Evolutionary conservation across 106 monocot species (phyloP).

Genomic region (Gastrodia elata): DNA sequence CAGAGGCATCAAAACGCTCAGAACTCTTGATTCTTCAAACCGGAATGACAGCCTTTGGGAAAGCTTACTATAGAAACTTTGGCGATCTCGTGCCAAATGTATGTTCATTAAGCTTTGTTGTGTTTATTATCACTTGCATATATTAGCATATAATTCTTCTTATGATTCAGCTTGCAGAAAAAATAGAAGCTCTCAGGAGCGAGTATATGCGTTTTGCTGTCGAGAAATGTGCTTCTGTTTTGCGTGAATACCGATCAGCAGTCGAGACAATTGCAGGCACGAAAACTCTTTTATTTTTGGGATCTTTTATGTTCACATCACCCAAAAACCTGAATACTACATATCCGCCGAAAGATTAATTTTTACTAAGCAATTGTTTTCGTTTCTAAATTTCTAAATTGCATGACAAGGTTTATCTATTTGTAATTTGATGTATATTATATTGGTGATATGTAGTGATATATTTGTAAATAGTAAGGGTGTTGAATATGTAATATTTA

Average conservation of each 20-base stretch:
- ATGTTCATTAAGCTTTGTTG: constrained; percentile 10
- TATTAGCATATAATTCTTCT: constrained; percentile 7
- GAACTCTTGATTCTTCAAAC: constrained; percentile 71
- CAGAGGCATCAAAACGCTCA: constrained; percentile 46
- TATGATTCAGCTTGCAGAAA: constrained; percentile 53
- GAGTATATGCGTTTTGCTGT: constrained; percentile 84
- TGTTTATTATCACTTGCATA: not conserved
- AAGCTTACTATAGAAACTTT: constrained; percentile 59
- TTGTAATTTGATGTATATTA: too few relatives aligned
- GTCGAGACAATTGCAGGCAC: constrained; percentile 75
- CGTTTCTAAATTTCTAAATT: too few relatives aligned
- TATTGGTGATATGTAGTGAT: too few relatives aligned
- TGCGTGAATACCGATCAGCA: constrained; percentile 67
- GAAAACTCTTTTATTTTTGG: not conserved
- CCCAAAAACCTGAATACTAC: too few relatives aligned
- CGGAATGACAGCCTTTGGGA: constrained; percentile 88
- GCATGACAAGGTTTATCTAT: too few relatives aligned
- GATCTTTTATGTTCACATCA: too few relatives aligned
- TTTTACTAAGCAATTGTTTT: too few relatives aligned
- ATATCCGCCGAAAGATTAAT: too few relatives aligned
- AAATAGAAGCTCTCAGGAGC: constrained; percentile 60
- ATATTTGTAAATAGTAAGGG: too few relatives aligned
- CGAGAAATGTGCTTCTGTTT: constrained; percentile 57
- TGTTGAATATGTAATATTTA: too few relatives aligned
- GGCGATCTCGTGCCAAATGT: constrained; percentile 81